phyloP scores from a whole-genome alignment of 192 early-diverging fungal genomes.

The Mortierella claussenii region DNA sequence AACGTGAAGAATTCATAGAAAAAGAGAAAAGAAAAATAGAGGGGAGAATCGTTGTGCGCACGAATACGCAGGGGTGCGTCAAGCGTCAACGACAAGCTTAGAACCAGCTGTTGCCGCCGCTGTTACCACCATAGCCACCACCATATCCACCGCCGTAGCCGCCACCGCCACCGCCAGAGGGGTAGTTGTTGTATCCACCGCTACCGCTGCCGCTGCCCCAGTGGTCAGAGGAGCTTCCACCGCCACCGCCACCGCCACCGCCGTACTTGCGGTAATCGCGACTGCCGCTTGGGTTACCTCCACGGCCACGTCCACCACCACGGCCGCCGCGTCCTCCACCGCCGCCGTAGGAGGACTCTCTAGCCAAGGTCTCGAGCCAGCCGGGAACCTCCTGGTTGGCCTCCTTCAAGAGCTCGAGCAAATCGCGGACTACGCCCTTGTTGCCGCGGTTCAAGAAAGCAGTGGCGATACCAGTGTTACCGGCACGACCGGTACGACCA shows the following conservation, averaged over 20 bases:
- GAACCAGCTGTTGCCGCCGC: conserved; percentile 71
- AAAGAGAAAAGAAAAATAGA: conserved; percentile 6
- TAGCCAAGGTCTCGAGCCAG: conserved; percentile 80
- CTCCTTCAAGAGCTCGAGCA: conserved; percentile 90
- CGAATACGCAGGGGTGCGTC: too few relatives aligned
- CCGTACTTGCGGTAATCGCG: conserved; percentile 56
- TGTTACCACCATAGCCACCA: conserved; percentile 28
- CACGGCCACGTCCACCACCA: conserved; percentile 68
- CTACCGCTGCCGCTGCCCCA: conserved; percentile 56
- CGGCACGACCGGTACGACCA: conserved; percentile 97
- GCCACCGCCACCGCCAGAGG: conserved; percentile 45
- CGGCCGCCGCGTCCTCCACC: conserved; percentile 55
- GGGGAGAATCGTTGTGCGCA: too few relatives aligned
- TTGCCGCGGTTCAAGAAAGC: conserved; percentile 94
- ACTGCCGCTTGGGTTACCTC: conserved; percentile 45
- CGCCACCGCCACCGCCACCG: conserved; percentile 56
- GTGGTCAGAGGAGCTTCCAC: conserved; percentile 52
- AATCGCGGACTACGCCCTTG: conserved; percentile 83
- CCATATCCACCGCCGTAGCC: conserved; percentile 44
- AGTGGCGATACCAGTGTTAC: conserved; percentile 91
- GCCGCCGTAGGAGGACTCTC: conserved; percentile 61
- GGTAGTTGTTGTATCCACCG: conserved; percentile 51
- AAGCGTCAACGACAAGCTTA: conserved; percentile 33
- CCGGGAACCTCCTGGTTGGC: conserved; percentile 93
- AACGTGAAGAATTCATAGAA: conserved; percentile 29